A percentile compares a stretch with the other conserved stretches of the same genome.
Conservation (phyloP, 495 filamentous ascomycete genomes). For the Glarea lozoyensis region DNA sequence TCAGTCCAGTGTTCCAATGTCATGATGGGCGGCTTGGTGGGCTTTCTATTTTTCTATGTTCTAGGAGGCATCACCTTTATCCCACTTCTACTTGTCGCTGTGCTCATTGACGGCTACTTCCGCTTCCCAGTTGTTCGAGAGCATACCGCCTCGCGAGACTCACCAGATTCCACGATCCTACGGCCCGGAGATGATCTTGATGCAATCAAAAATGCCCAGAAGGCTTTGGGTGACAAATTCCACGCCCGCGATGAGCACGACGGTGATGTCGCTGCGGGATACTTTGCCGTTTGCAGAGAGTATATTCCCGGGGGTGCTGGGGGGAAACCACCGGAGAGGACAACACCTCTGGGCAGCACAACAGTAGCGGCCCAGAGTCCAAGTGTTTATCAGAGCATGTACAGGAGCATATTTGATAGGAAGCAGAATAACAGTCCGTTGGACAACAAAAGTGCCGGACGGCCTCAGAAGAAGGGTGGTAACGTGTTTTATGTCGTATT, state of each 20-base stretch:
- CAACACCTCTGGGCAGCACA: conserved; percentile 66
- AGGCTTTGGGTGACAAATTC: conserved; percentile 41
- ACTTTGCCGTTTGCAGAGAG: conserved; percentile 91
- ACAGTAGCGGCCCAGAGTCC: conserved; percentile 64
- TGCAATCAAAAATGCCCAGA: conserved; percentile 35
- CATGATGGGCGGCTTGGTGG: conserved; percentile 58
- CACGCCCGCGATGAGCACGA: conserved; percentile 41
- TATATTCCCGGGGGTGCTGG: conserved; percentile 85
- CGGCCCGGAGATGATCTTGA: conserved; percentile 39
- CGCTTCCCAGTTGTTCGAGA: conserved; percentile 48
- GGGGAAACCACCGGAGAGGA: conserved; percentile 83
- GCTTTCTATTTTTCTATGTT: conserved; percentile 68
- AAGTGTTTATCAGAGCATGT: conserved; percentile 97
- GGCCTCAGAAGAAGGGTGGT: conserved; percentile 60
- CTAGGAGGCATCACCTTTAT: conserved; percentile 88
- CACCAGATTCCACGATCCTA: conserved; percentile 27
- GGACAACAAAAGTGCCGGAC: conserved; percentile 39
- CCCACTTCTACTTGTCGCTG: conserved; percentile 56
- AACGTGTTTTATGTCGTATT: conserved; percentile 95
- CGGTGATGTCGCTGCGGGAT: conserved; percentile 81
- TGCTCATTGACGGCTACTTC: conserved; percentile 61
- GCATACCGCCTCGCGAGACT: conserved; percentile 16
- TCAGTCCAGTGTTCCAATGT: too few relatives aligned
- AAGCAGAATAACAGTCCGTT: conserved; percentile 46
- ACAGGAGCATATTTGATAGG: conserved; percentile 88